Evolutionary conservation across 176 grass and related monocot genomes (phyloP), one percentile per base, ranked within the genome.

Genomic region (Tuctoria greenei): DNA sequence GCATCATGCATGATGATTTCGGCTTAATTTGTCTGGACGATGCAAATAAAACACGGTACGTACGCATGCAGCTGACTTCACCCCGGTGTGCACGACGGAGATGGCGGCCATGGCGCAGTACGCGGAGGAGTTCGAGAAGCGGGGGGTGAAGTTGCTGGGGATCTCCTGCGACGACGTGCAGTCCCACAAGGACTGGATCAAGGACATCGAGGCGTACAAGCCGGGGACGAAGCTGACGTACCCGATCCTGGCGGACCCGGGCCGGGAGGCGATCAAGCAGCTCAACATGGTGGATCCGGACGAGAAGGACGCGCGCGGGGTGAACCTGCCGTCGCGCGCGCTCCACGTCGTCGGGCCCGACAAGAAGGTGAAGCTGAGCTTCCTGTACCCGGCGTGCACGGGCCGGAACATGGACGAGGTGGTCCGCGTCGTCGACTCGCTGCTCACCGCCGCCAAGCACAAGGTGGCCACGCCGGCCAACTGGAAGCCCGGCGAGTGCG

Each of bases 1-100:
- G n/a, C 50, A 18, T 52, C n/a, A 55, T 55, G 51, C 20, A 10
- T 55, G 17, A 11, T 44, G 10, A n/a, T n/a, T n/a, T n/a, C n/a
- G n/a, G n/a, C n/a, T n/a, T n/a, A n/a, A n/a, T n/a, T n/a, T n/a
- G n/a, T n/a, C n/a, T n/a, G n/a, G n/a, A n/a, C n/a, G 31, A 31
- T 31, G 31, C 31, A 31, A 31, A 31, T 31, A 2, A 2, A 31
- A 31, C 31, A 3, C 31, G n/a, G n/a, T n/a, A n/a, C n/a, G n/a
- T n/a, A n/a, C 31, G 31, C 7, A 10, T 23, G 27, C 78, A 97
- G 89, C 65, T 2, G 95, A 98, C 37, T 98, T 94, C 80, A 92
- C 95, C 5, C 95, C 84, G 17, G 95, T 98, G 16, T 98, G 95
- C 95, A 98, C 89, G 35, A 94, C 95, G 73, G 95, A 98, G 91